Conservation (phyloP, 2,329 filamentous ascomycete genomes). For the Ascochyta pisi region DNA sequence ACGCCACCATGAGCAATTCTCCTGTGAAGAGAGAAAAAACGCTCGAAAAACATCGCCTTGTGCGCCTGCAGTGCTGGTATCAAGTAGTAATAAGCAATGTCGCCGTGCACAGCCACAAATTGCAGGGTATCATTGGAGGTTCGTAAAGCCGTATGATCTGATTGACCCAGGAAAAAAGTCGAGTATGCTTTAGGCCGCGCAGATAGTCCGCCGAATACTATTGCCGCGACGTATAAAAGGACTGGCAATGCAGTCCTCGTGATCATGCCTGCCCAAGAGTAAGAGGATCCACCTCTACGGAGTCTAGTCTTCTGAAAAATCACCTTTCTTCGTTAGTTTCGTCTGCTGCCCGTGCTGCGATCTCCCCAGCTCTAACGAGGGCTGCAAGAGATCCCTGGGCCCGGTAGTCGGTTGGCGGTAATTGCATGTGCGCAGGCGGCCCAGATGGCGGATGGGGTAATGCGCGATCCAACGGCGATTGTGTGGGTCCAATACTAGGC, state of each 20-base stretch:
- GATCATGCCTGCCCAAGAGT: neutral
- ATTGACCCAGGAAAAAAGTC: neutral
- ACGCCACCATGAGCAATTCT: neutral
- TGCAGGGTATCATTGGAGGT: constrained; percentile 14
- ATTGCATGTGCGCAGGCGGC: constrained; percentile 22
- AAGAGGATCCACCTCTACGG: too few relatives aligned
- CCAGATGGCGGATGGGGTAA: constrained; percentile 18
- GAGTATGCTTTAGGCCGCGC: neutral
- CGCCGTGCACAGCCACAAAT: neutral
- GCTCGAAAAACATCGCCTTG: neutral
- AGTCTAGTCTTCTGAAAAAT: constrained; percentile 26
- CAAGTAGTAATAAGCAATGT: neutral
- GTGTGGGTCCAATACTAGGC: constrained; percentile 35
- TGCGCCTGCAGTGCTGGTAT: constrained; percentile 14
- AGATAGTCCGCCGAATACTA: neutral
- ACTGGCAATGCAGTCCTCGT: neutral
- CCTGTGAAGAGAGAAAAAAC: neutral
- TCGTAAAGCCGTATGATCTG: constrained; percentile 7
- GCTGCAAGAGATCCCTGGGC: constrained; percentile 46
- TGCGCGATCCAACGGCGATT: constrained; percentile 42
- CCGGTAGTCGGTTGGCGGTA: constrained; percentile 38
- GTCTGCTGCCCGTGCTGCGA: constrained; percentile 45
- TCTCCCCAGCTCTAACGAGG: constrained; percentile 47
- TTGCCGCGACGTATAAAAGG: neutral
- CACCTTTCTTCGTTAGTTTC: constrained; percentile 24